A percentile compares a stretch with the other conserved stretches of the same genome.
Conservation (phyloP, 306 rosid genomes). For the Dryas octopetala region DNA sequence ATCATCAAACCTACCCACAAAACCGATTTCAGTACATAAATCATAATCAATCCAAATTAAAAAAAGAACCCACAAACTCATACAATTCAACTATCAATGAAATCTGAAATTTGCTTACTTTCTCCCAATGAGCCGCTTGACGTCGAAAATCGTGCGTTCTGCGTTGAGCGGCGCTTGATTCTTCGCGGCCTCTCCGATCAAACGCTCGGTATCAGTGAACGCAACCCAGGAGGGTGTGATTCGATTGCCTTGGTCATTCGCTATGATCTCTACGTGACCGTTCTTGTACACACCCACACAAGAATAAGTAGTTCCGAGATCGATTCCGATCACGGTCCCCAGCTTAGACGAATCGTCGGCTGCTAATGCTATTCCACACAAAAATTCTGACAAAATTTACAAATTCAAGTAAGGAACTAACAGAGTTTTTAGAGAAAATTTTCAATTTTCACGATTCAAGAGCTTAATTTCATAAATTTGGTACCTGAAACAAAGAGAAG, state of each 20-base stretch:
- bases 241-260: conserved; percentile 61
- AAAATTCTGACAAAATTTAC: conserved; percentile 13
- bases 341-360: conserved; percentile 19
- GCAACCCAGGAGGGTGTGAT: conserved; percentile 63
- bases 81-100: neutral
- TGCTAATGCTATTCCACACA: conserved; percentile 33
- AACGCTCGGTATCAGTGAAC: conserved; percentile 49
- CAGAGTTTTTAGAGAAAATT: neutral
- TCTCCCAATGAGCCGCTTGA: conserved; percentile 57
- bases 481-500: conserved; percentile 42
- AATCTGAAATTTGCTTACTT: conserved; percentile 24
- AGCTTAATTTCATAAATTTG: neutral
- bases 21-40: conserved; percentile 4
- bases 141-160: conserved; percentile 49
- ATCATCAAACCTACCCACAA: conserved; percentile 42
- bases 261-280: conserved; percentile 51
- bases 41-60: neutral
- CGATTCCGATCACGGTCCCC: conserved; percentile 55
- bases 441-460: neutral
- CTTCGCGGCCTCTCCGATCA: conserved; percentile 64
- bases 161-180: conserved; percentile 56
- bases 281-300: conserved; percentile 60
- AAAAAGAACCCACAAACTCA: neutral
- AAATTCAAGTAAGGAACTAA: neutral
- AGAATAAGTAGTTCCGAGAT: conserved; percentile 55